Evolutionary conservation across 306 rosid genomes (phyloP).

Genomic region (Arachis stenosperma): DNA sequence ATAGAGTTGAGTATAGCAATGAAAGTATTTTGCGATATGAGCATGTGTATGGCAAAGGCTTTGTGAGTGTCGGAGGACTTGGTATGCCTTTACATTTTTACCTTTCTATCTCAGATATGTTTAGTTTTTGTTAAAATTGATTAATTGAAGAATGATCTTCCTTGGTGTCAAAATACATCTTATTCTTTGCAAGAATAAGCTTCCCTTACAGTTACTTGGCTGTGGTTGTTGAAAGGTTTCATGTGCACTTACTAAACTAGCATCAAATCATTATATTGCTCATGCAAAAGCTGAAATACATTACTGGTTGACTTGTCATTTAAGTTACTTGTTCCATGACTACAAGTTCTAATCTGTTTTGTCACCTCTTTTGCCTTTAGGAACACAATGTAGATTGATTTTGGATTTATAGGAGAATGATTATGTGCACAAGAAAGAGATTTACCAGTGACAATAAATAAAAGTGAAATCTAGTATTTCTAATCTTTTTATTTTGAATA

Average conservation of each 20-base stretch:
- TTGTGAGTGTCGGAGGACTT: constrained; percentile 76
- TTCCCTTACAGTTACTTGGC: constrained; percentile 20
- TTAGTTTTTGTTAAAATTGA: background rate
- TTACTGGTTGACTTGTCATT: background rate
- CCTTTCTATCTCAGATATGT: background rate
- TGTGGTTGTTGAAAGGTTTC: background rate
- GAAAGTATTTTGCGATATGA: constrained; percentile 62
- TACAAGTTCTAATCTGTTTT: too few relatives aligned
- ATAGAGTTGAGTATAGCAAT: constrained; percentile 59
- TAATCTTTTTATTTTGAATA: background rate
- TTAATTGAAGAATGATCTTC: constrained; percentile 27
- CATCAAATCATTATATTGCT: background rate
- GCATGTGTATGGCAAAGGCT: constrained; percentile 64
- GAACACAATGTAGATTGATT: background rate
- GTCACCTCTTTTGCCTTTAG: too few relatives aligned
- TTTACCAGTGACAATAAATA: background rate
- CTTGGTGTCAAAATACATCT: background rate
- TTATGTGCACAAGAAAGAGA: constrained; percentile 6
- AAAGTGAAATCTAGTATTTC: background rate
- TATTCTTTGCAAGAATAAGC: constrained; percentile 2
- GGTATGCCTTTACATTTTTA: constrained; percentile 49
- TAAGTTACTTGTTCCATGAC: background rate
- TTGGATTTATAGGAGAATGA: constrained; percentile 25
- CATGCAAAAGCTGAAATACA: background rate
- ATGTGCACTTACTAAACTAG: background rate